Evolutionary conservation across 2,329 filamentous ascomycete genomes (phyloP).

Genomic region (Cytospora chrysosperma): DNA sequence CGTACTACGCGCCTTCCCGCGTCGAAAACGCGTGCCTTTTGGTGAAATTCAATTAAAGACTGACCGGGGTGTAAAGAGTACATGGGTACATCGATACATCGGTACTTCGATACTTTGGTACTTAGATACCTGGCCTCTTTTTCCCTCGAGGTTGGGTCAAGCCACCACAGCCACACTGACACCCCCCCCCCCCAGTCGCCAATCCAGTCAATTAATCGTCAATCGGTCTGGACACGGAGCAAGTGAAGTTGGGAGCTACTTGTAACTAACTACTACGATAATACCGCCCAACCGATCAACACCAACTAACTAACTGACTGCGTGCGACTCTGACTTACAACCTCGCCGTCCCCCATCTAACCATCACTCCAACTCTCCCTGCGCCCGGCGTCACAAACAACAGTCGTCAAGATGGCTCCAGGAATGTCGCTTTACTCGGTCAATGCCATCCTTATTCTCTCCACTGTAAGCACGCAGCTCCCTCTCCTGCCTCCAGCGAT

Average conservation of each 20-base stretch:
- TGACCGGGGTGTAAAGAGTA: constrained; percentile 13
- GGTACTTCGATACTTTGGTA: background rate
- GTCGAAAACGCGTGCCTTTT: constrained; percentile 2
- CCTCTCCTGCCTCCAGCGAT: background rate
- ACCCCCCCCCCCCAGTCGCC: constrained; percentile 2
- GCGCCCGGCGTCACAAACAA: constrained; percentile 16
- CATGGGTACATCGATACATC: background rate
- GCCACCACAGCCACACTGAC: constrained; percentile 8
- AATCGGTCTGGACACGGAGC: constrained; percentile 25
- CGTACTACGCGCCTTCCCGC: constrained; percentile 5
- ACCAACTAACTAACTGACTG: background rate
- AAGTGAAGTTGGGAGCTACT: constrained; percentile 16
- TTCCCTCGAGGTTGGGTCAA: background rate
- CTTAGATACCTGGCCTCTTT: background rate
- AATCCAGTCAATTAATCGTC: background rate
- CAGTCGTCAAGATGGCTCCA: constrained; percentile 66
- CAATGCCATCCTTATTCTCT: constrained; percentile 59
- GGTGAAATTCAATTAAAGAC: constrained; percentile 11
- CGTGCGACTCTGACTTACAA: constrained; percentile 9
- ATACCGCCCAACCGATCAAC: background rate
- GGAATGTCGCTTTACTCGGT: constrained; percentile 75
- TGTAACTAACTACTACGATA: background rate
- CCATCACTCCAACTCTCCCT: background rate
- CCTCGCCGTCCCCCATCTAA: background rate
- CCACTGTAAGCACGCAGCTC: constrained; percentile 21